These are phyloP conservation scores for Paramecium biaurelia DNA, from an alignment of 73 alveolate genomes.

Conservation along the genomic window DNA sequence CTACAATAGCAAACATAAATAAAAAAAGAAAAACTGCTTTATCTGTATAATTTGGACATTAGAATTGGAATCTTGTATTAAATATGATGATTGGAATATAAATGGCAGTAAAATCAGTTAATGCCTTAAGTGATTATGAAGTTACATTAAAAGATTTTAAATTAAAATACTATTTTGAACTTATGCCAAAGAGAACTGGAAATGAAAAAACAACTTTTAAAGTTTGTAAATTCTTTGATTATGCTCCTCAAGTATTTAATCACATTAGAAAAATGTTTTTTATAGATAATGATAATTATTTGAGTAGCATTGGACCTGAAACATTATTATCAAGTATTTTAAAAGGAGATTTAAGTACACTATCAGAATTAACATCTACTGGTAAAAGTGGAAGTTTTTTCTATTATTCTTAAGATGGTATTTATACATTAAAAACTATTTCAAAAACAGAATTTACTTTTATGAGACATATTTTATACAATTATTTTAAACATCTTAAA, in stretches of 20 bases:
- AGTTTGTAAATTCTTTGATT: slow-evolving; percentile 80
- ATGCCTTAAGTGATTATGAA: slow-evolving; percentile 58
- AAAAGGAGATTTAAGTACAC: slow-evolving; percentile 48
- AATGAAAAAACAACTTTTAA: slow-evolving; percentile 62
- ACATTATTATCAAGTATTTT: slow-evolving; percentile 58
- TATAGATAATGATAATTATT: slow-evolving; percentile 70
- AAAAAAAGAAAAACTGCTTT: neutral
- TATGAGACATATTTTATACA: slow-evolving; percentile 81
- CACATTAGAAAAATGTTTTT: slow-evolving; percentile 70
- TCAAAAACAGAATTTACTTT: slow-evolving; percentile 84
- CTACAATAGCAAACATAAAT: neutral
- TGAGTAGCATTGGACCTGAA: slow-evolving; percentile 77
- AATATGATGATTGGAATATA: slow-evolving; percentile 77
- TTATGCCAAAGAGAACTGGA: slow-evolving; percentile 66
- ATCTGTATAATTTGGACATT: slow-evolving; percentile 32
- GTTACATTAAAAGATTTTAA: slow-evolving; percentile 73
- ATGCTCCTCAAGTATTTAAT: slow-evolving; percentile 83
- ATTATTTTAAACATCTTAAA: slow-evolving; percentile 77
- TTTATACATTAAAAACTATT: slow-evolving; percentile 90
- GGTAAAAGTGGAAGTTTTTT: slow-evolving; percentile 98
- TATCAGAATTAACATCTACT: slow-evolving; percentile 65
- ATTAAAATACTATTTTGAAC: slow-evolving; percentile 72
- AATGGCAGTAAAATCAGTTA: slow-evolving; percentile 80
- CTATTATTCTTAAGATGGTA: slow-evolving; percentile 96
- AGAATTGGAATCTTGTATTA: slow-evolving; percentile 45